Conservation (phyloP, 768 basidiomycete species). For the Lanmaoa rubissima region DNA sequence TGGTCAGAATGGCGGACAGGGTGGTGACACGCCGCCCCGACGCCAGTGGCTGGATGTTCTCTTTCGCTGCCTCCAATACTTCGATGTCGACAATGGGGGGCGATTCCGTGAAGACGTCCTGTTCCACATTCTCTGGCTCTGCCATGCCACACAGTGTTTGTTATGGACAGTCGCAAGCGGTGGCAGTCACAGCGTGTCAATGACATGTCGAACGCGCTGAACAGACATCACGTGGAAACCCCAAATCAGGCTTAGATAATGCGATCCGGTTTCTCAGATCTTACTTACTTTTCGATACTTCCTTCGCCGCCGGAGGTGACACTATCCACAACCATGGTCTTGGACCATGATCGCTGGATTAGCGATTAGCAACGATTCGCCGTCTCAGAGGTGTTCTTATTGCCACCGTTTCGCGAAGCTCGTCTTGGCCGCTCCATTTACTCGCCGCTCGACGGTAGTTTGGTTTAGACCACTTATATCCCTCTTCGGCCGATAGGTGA, state of each 20-base stretch:
- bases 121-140: slow-evolving; percentile 28
- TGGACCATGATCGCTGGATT: neutral
- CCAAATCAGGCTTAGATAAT: no score
- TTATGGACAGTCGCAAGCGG: neutral
- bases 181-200: neutral
- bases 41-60: slow-evolving; percentile 83
- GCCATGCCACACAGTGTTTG: slow-evolving; percentile 16
- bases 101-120: slow-evolving; percentile 43
- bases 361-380: neutral
- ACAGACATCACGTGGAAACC: slow-evolving; percentile 20
- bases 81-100: slow-evolving; percentile 72
- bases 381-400: neutral
- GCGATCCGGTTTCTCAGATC: no score
- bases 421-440: neutral
- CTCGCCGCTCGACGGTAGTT: neutral
- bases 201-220: slow-evolving; percentile 10
- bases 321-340: neutral
- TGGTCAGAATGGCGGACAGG: slow-evolving; percentile 68
- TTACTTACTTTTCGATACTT: no score
- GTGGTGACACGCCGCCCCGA: slow-evolving; percentile 78
- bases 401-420: neutral
- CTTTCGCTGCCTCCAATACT: slow-evolving; percentile 78
- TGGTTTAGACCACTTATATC: neutral
- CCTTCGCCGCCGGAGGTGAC: no score
- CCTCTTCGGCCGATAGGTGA: neutral